Evolutionary conservation across 176 grass and related monocot genomes (phyloP).

Genomic region (Aegilops umbellulata): DNA sequence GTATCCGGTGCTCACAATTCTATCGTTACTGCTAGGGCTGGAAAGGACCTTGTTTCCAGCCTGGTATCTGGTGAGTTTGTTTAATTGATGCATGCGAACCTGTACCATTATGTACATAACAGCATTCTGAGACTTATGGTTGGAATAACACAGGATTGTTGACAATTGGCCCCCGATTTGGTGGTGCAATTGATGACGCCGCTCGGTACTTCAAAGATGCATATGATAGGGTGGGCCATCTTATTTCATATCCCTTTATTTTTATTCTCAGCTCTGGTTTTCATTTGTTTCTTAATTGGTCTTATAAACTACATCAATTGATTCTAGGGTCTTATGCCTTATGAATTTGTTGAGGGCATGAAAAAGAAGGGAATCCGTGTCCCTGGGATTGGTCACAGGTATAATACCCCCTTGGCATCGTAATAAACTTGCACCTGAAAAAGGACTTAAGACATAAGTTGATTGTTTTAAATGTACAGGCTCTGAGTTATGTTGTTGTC

Average conservation of each 20-base stretch:
- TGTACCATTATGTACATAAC: neutral
- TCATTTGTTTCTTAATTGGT: neutral
- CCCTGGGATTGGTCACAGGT: conserved; percentile 98
- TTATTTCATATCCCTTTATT: conserved; percentile 1
- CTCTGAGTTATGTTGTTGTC: neutral
- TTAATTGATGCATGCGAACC: conserved; percentile 15
- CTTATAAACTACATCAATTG: conserved; percentile 16
- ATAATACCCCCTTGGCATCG: conserved; percentile 8
- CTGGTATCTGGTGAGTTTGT: conserved; percentile 86
- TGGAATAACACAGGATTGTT: conserved; percentile 63
- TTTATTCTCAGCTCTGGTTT: neutral
- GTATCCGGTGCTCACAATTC: conserved; percentile 99
- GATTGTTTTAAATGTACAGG: neutral
- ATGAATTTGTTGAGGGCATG: conserved; percentile 98
- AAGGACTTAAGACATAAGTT: neutral
- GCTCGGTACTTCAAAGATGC: conserved; percentile 99
- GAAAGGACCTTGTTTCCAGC: conserved; percentile 96
- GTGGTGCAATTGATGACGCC: conserved; percentile 99
- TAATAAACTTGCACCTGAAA: conserved; percentile 3
- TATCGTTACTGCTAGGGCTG: conserved; percentile 92
- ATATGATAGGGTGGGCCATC: conserved; percentile 68
- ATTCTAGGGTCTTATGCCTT: conserved; percentile 74
- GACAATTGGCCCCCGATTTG: conserved; percentile 96
- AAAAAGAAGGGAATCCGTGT: conserved; percentile 99
- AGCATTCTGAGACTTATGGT: neutral